Percentiles rank a stretch among this genome's conserved stretches.
Evolutionary conservation across 345 rosid species (phyloP).

Genomic region (Raphanus sativus): DNA sequence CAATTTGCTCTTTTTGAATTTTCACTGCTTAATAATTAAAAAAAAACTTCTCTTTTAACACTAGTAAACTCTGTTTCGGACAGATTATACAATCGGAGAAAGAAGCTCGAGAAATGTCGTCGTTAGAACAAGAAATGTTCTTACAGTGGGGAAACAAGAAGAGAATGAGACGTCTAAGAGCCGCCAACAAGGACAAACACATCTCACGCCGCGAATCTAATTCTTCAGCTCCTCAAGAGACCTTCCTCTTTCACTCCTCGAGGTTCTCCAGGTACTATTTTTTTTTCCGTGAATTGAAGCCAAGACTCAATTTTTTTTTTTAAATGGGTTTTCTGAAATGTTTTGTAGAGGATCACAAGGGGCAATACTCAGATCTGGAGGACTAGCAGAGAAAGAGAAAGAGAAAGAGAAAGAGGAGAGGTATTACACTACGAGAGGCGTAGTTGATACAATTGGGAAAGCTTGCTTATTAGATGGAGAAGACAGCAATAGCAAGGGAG

Average conservation of each 20-base stretch:
- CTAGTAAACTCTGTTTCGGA: background rate
- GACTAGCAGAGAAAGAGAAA: conserved; percentile 32
- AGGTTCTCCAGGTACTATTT: conserved; percentile 29
- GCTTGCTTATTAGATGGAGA: conserved; percentile 45
- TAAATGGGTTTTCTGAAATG: background rate
- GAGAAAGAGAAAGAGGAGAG: conserved; percentile 68
- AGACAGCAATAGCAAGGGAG: conserved; percentile 44
- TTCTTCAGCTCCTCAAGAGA: conserved; percentile 43
- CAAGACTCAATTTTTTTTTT: background rate
- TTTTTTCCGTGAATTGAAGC: background rate
- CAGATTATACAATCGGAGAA: background rate
- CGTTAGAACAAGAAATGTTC: conserved; percentile 51
- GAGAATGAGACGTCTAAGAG: conserved; percentile 72
- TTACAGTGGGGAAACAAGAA: conserved; percentile 89
- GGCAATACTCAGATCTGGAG: conserved; percentile 43
- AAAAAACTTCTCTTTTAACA: background rate
- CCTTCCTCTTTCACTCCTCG: conserved; percentile 40
- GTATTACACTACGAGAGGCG: conserved; percentile 76
- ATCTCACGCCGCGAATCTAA: conserved; percentile 46
- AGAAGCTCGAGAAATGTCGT: conserved; percentile 13
- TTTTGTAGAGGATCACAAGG: conserved; percentile 50
- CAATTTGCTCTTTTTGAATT: background rate
- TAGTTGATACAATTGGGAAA: conserved; percentile 63
- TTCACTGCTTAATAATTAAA: background rate
- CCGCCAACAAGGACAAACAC: conserved; percentile 45